Base-by-base conservation (phyloP, 768 basidiomycete genomes). In the Mrakia frigida region DNA sequence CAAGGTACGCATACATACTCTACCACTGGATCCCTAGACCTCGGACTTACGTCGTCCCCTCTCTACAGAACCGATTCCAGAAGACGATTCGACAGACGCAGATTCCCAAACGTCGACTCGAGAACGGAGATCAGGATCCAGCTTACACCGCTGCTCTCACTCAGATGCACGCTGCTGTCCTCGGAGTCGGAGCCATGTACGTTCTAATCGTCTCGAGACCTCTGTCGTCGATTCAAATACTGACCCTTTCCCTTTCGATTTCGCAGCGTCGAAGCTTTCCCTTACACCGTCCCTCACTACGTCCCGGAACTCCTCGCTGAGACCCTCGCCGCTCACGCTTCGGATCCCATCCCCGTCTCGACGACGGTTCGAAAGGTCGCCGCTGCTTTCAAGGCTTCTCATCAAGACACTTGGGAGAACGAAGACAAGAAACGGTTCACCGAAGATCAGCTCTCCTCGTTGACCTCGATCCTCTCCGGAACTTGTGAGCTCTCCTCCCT, bases 261-360 rank as follows among this genome's bases (percentile, higher is more conserved):
- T 21, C 18, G n/a, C 70, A 71, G 70, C 60, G 89, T 98, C 46
- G 92, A 95, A 80, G 95, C 94, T 75, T 96, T 92, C 82, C 96
- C 96, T 0, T 97, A 97, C 84, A 94, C 94, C 2, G 91, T 98
- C 21, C 96, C 96, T 81, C 89, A 90, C 78, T 98, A 94, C 91
- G 90, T 96, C 3, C 81, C 94, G 0, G 89, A 90, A 67, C 86
- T 97, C n/a, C 52, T 74, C 63, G 77, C 72, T 25, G 89, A 88
- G 77, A 87, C 92, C 28, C 85, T 94, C 74, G 90, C 89, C 14
- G 90, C 92, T 80, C 91, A 93, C 82, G 90, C 91, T 1, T 92
- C 94, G 78, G 92, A 94, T 83, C 93, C 93, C 35, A 89, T 90
- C 61, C 93, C 93, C 43, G 93, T 96, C 81, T 92, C 92, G 33